These are phyloP conservation scores for Cercospora brassicicola DNA, from an alignment of 2,329 filamentous ascomycete species.

Conservation along the genomic window DNA sequence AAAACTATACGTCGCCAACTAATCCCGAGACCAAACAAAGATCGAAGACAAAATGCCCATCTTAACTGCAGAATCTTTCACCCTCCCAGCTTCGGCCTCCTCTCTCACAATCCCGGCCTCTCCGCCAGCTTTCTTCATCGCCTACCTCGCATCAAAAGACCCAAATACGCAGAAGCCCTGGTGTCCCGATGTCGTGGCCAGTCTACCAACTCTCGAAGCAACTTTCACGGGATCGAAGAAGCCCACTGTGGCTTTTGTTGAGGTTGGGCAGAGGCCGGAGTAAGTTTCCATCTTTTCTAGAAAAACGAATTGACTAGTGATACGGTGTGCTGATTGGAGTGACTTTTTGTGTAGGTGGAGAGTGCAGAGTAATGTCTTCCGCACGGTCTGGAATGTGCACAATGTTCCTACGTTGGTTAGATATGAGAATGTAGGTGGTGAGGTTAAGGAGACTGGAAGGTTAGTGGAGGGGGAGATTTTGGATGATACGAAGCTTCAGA, in stretches of 20 bases:
- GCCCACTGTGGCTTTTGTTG: constrained; percentile 22
- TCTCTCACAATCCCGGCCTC: neutral
- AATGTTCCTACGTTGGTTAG: constrained; percentile 23
- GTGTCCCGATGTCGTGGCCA: constrained; percentile 27
- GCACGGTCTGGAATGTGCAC: constrained; percentile 82
- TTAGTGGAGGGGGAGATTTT: constrained; percentile 28
- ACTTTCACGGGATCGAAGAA: constrained; percentile 18
- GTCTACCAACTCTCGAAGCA: constrained; percentile 20
- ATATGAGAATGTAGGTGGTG: constrained; percentile 16
- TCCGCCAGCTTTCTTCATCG: constrained; percentile 21
- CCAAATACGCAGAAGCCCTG: constrained; percentile 22
- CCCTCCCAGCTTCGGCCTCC: neutral
- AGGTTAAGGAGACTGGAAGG: constrained; percentile 20
- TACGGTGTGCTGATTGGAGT: neutral
- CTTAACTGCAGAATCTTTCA: neutral
- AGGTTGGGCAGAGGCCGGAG: constrained; percentile 27
- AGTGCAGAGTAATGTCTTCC: constrained; percentile 74
- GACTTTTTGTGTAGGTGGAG: constrained; percentile 17
- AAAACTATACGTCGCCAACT: no score
- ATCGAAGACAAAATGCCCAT: no score
- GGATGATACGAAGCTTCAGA: constrained; percentile 17
- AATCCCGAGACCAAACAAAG: no score
- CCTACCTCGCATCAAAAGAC: constrained; percentile 25
- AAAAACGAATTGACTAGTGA: neutral
- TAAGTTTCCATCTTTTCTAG: constrained; percentile 1